These are phyloP conservation scores for Rosa persica DNA, from an alignment of 306 rosid species.

Conservation along the genomic window DNA sequence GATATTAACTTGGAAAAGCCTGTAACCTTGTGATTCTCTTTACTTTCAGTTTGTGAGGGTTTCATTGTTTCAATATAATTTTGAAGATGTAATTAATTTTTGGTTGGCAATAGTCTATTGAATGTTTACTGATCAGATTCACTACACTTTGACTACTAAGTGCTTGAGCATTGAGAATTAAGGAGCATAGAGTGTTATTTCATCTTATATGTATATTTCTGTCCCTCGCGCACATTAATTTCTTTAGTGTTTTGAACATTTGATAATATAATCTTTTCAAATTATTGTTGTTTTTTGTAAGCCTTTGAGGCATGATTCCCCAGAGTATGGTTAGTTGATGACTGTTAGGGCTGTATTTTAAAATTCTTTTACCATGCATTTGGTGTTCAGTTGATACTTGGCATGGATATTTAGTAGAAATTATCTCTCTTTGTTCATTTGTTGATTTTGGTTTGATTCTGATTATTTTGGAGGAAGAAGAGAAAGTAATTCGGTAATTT, in stretches of 20 bases:
- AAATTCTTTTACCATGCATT: not conserved
- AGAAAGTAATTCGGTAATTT: no score
- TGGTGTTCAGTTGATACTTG: not conserved
- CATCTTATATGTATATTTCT: not conserved
- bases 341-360: not conserved
- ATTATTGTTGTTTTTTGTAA: not conserved
- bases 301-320: not conserved
- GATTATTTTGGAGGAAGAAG: no score
- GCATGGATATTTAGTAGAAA: not conserved
- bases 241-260: not conserved
- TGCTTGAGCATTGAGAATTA: not conserved
- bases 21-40: not conserved
- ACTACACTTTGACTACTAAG: not conserved
- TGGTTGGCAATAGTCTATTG: not conserved
- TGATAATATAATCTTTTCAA: not conserved
- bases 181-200: not conserved
- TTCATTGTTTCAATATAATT: not conserved
- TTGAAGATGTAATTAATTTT: not conserved
- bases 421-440: no score
- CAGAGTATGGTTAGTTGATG: not conserved
- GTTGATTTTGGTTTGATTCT: no score
- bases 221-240: not conserved
- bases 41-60: slow-evolving; percentile 9
- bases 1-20: slow-evolving; percentile 4
- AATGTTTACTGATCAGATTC: not conserved